Base-by-base conservation (phyloP, 73 alveolate species). In the Stentor roeselii region DNA sequence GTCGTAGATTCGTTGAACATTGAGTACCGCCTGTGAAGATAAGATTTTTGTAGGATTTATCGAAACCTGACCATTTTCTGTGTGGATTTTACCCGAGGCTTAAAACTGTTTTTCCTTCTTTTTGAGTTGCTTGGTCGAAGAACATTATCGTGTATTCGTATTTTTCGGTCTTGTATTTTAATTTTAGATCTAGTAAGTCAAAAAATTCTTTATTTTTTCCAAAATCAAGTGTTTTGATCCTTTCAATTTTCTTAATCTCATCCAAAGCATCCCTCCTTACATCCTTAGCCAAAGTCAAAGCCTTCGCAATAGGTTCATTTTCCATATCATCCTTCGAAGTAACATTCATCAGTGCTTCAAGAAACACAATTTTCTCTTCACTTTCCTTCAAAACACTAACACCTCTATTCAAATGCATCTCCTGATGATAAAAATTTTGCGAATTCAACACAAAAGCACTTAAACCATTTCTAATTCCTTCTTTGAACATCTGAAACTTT, bases 391-490 rank as follows among this genome's bases (percentile, higher is more conserved):
- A n/a, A n/a, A n/a, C n/a, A n/a, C n/a, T n/a, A n/a, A n/a, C n/a
- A n/a, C n/a, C n/a, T n/a, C n/a, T n/a, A n/a, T n/a, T n/a, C n/a
- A n/a, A n/a, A n/a, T n/a, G n/a, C n/a, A n/a, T n/a, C n/a, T n/a
- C n/a, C n/a, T n/a, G n/a, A n/a, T n/a, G n/a, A n/a, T n/a, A n/a
- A n/a, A n/a, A n/a, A n/a, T n/a, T n/a, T n/a, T n/a, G n/a, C n/a
- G n/a, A n/a, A n/a, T n/a, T n/a, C n/a, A n/a, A n/a, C n/a, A n/a
- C n/a, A n/a, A n/a, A n/a, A n/a, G n/a, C n/a, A n/a, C n/a, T n/a
- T n/a, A n/a, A n/a, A n/a, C n/a, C n/a, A n/a, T n/a, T n/a, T 30
- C 11, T 2, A 67, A 67, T 36, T 30, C 80, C 80, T 67, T 67
- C 42, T 34, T 67, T 36, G 42, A 36, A 67, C 0, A 27, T 32